phyloP scores from a whole-genome alignment of 2,329 filamentous ascomycete species.

The Aspergillus tamarii region DNA sequence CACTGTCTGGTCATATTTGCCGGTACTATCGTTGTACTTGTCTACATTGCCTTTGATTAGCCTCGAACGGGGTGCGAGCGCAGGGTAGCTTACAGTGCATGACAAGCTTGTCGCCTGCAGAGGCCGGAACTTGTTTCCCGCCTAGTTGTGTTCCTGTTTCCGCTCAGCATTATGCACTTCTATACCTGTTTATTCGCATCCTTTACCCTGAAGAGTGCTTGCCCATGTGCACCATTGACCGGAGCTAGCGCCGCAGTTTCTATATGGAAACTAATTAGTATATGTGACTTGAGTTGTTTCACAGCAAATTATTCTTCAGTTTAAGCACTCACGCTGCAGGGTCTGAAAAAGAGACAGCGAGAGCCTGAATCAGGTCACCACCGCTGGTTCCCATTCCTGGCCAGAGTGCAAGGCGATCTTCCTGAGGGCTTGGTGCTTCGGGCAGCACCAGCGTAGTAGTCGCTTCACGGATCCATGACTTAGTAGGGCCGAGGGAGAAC shows the following conservation, averaged over 20 bases:
- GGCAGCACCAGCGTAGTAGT: constrained; percentile 36
- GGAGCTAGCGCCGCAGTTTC: constrained; percentile 32
- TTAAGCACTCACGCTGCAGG: constrained; percentile 28
- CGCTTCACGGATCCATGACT: constrained; percentile 36
- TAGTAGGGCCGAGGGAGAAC: constrained; percentile 36
- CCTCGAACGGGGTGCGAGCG: neutral
- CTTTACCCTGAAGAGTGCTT: constrained; percentile 31
- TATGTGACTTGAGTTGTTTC: neutral
- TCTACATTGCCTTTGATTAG: constrained; percentile 21
- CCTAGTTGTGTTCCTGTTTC: constrained; percentile 26
- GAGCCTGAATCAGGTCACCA: constrained; percentile 37
- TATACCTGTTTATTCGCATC: neutral
- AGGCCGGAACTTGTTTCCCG: constrained; percentile 31
- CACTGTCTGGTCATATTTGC: constrained; percentile 35
- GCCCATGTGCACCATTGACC: constrained; percentile 41
- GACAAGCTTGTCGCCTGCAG: constrained; percentile 27
- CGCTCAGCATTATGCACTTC: neutral
- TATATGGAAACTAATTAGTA: constrained; percentile 7
- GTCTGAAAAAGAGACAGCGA: constrained; percentile 33
- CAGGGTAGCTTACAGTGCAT: constrained; percentile 30
- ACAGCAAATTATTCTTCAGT: neutral
- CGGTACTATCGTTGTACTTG: constrained; percentile 34
- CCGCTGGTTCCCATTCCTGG: constrained; percentile 38
- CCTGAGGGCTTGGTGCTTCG: constrained; percentile 27
- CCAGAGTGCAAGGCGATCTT: constrained; percentile 37